Base-by-base conservation (phyloP, 2,329 filamentous ascomycete species). In the Bipolaris cookei region DNA sequence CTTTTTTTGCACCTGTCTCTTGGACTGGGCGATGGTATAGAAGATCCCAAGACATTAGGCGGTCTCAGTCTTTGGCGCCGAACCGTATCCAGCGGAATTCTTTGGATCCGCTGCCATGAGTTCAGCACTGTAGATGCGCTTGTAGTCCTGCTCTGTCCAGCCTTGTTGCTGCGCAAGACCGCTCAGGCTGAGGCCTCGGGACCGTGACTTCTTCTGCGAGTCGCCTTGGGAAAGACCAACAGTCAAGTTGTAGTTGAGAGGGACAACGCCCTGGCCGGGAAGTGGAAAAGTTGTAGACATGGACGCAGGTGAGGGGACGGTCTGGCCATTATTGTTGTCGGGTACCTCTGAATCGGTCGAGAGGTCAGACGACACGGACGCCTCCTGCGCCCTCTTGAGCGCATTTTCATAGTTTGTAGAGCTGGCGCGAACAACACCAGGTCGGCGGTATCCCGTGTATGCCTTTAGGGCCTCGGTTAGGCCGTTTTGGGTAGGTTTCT, bases 71-170 rank as follows among this genome's bases (percentile, higher is more conserved):
- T 69, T 61, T 3, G 51, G 18, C 1, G 61, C 65, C 18, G 65
- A 67, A 14, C 58, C 60, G 57, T 76, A 76, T 1, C 73, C 73
- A 6, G 57, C 59, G 38, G 66, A 57, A 6, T 62, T 58, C 32
- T 68, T 65, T 2, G 64, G 66, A 20, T 65, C 61, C 23, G 63
- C 62, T 39, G 63, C 66, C 56, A 67, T 64, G 58, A 74, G 41
- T 18, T 59, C 56, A 4, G 62, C 59, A 50, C 61, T 74, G 43
- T 67, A 74, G 8, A 75, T 47, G 35, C 71, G 68, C 60, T 71
- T 76, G 53, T 65, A 66, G 34, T 76, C 74, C 59, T 76, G 69
- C 56, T 71, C 69, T 43, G 50, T 75, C 72, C 72, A 76, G 38
- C 71, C 71, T 53, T 71, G 71, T 48, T 71, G 61, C 28, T 71